These are phyloP conservation scores for Pinus taeda DNA, from an alignment of 75 land plant genomes.

Conservation along the genomic window DNA sequence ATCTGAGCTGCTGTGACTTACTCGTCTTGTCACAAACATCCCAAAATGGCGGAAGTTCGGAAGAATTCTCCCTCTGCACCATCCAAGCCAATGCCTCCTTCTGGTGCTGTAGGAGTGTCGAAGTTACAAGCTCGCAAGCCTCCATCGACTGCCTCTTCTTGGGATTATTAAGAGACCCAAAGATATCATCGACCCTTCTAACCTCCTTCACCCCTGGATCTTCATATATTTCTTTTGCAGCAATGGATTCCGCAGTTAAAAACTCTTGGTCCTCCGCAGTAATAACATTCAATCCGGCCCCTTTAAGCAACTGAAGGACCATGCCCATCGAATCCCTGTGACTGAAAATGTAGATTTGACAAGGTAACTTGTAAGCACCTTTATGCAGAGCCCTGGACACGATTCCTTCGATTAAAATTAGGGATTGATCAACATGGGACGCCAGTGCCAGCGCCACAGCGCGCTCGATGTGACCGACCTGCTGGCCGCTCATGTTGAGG, in stretches of 20 bases:
- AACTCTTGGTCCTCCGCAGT: conserved; percentile 30
- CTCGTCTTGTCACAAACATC: conserved; percentile 31
- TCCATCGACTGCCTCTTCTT: conserved; percentile 40
- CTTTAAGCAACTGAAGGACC: conserved; percentile 25
- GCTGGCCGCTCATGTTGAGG: conserved; percentile 51
- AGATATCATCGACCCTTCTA: conserved; percentile 66
- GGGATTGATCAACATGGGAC: conserved; percentile 55
- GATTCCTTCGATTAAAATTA: conserved; percentile 56
- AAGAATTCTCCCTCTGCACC: conserved; percentile 71
- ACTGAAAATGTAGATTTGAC: conserved; percentile 70
- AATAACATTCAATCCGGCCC: conserved; percentile 46
- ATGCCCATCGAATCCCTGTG: conserved; percentile 15
- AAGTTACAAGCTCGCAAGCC: conserved; percentile 43
- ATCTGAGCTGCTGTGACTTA: conserved; percentile 13
- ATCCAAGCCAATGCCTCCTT: conserved; percentile 90
- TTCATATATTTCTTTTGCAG: conserved; percentile 32
- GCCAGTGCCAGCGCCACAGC: conserved; percentile 62
- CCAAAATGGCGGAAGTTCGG: conserved; percentile 90
- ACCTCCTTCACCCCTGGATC: background rate
- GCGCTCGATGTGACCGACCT: conserved; percentile 87
- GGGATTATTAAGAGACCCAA: conserved; percentile 32
- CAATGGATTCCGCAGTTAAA: conserved; percentile 33
- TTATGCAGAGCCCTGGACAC: conserved; percentile 47
- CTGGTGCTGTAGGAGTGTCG: conserved; percentile 72
- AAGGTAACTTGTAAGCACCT: conserved; percentile 50